phyloP scores from a whole-genome alignment of 768 basidiomycete species.

The Trametes meyenii region DNA sequence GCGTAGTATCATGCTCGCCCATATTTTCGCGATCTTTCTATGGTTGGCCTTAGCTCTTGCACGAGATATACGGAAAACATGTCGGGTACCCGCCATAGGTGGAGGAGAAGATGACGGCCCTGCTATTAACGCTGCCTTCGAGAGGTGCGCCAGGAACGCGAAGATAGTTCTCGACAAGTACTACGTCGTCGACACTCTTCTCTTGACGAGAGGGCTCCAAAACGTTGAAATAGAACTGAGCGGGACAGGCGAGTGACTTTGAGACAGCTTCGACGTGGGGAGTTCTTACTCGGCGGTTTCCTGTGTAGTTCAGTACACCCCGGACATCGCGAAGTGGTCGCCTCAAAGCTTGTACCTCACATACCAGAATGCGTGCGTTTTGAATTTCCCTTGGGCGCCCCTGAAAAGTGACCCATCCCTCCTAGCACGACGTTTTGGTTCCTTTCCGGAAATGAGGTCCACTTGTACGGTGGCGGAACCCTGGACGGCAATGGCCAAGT shows the following conservation, averaged over 20 bases:
- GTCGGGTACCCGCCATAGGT: slow-evolving; percentile 35
- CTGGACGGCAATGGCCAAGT: slow-evolving; percentile 52
- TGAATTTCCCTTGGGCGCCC: neutral
- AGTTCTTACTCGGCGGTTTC: neutral
- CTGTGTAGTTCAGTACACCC: slow-evolving; percentile 38
- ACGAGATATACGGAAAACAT: slow-evolving; percentile 20
- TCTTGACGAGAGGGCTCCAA: slow-evolving; percentile 40
- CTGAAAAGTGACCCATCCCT: neutral
- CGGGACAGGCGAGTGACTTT: slow-evolving; percentile 36
- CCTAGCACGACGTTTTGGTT: slow-evolving; percentile 46
- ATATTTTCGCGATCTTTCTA: neutral
- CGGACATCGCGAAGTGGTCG: slow-evolving; percentile 46
- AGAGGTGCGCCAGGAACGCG: slow-evolving; percentile 33
- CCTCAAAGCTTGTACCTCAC: slow-evolving; percentile 42
- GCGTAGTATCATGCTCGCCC: slow-evolving; percentile 2
- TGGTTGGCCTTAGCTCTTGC: slow-evolving; percentile 16
- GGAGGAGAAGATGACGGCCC: slow-evolving; percentile 42
- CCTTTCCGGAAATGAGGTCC: slow-evolving; percentile 40
- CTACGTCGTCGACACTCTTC: slow-evolving; percentile 43
- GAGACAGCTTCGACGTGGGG: slow-evolving; percentile 5
- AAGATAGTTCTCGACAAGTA: slow-evolving; percentile 38
- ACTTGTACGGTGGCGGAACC: slow-evolving; percentile 48
- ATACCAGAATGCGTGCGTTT: slow-evolving; percentile 45
- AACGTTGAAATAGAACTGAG: slow-evolving; percentile 44
- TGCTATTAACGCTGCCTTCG: slow-evolving; percentile 38